Evolutionary conservation across 257 asterid genomes (phyloP).

Genomic region (Linderniella brevidens): DNA sequence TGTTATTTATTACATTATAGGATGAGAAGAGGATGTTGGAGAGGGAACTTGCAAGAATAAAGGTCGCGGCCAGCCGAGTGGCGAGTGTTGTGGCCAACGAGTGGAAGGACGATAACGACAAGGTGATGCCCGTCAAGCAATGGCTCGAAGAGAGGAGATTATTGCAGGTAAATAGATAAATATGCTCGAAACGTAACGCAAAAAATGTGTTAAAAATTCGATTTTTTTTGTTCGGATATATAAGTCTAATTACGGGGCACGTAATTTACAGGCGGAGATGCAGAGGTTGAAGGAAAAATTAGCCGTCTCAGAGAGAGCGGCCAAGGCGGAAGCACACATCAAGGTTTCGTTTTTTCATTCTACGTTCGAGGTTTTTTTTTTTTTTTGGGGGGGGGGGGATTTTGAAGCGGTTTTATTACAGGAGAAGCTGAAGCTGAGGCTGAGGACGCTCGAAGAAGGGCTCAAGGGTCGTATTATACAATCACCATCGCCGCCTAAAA

Average conservation of each 20-base stretch:
- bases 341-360: conserved; percentile 67
- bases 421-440: conserved; percentile 80
- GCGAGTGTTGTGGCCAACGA: conserved; percentile 80
- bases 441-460: conserved; percentile 74
- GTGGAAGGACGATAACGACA: conserved; percentile 86
- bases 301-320: conserved; percentile 56
- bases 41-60: conserved; percentile 73
- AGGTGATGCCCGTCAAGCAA: conserved; percentile 87
- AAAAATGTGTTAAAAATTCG: background rate
- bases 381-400: too few species aligned
- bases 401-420: conserved; percentile 9
- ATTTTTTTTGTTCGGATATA: conserved; percentile 2
- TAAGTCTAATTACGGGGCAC: background rate
- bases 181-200: too few species aligned
- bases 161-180: conserved; percentile 51
- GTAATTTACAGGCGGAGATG: conserved; percentile 47
- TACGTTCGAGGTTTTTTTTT: too few species aligned
- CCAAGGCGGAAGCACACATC: conserved; percentile 67
- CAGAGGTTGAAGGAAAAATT: conserved; percentile 62
- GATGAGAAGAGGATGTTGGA: conserved; percentile 80
- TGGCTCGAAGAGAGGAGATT: conserved; percentile 90
- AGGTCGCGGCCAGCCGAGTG: conserved; percentile 73
- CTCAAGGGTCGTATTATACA: conserved; percentile 29
- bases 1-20: conserved; percentile 18
- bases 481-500: conserved; percentile 14